Evolutionary conservation across 2,329 filamentous ascomycete species (phyloP).

Genomic region (Zalaria obscura): DNA sequence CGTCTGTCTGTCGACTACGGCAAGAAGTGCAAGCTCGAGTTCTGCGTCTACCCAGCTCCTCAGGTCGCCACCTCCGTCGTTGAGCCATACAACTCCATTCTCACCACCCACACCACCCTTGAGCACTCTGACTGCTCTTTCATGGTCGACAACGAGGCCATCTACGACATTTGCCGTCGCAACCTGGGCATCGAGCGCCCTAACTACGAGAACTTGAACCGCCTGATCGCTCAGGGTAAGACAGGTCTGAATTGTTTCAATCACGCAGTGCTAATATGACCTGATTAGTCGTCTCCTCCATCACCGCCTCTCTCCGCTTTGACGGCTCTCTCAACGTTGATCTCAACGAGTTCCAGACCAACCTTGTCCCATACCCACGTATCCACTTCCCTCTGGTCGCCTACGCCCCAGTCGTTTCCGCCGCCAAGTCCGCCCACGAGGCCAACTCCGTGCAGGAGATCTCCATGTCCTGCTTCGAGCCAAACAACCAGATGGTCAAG

Average conservation of each 20-base stretch:
- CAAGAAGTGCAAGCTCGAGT: slow-evolving; percentile 99
- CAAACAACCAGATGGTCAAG: slow-evolving; percentile 99
- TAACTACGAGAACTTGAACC: slow-evolving; percentile 98
- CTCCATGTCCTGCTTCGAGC: slow-evolving; percentile 98
- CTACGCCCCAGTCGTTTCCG: slow-evolving; percentile 87
- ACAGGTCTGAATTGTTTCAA: background rate
- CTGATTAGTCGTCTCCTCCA: slow-evolving; percentile 76
- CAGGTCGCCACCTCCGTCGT: slow-evolving; percentile 96
- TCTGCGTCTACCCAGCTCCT: slow-evolving; percentile 96
- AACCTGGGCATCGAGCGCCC: slow-evolving; percentile 96
- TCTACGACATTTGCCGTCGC: slow-evolving; percentile 98
- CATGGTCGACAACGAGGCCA: slow-evolving; percentile 99
- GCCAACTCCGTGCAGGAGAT: slow-evolving; percentile 97
- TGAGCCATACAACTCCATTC: slow-evolving; percentile 99
- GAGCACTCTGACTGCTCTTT: slow-evolving; percentile 99
- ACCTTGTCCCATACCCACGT: slow-evolving; percentile 94
- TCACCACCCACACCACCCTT: slow-evolving; percentile 96
- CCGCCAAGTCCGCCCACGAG: slow-evolving; percentile 92
- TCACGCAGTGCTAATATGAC: slow-evolving; percentile 1
- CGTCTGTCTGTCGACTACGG: slow-evolving; percentile 97
- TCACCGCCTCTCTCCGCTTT: slow-evolving; percentile 95
- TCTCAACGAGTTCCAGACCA: slow-evolving; percentile 99
- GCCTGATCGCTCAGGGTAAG: slow-evolving; percentile 87
- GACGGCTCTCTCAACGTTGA: slow-evolving; percentile 98
- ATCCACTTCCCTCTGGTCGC: slow-evolving; percentile 99